Base-by-base conservation (phyloP, 495 filamentous ascomycete species). In the Thermochaetoides thermophila region DNA sequence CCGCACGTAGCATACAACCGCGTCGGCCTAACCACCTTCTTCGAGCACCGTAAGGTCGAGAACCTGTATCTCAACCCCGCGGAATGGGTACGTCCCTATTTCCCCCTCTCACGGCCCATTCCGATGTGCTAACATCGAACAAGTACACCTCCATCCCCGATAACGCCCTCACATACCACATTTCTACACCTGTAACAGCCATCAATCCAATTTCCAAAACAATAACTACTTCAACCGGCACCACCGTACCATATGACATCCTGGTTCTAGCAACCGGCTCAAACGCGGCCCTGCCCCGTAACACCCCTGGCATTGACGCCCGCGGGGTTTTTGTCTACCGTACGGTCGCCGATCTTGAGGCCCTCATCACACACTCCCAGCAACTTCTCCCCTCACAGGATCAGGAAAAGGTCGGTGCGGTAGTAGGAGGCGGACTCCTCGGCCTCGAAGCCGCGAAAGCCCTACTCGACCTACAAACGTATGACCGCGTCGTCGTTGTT, bases 391-490 rank as follows among this genome's bases (percentile, higher is more conserved):
- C n/a, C n/a, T n/a, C n/a, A n/a, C 55, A 3, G 68, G 74, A 29
- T 81, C 74, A 39, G 84, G 81, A 17, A 66, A 11, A 71, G 12
- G 69, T 66, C 3, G 87, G 80, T 1, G 74, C 73, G 2, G 83
- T 89, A 1, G 84, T 96, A 9, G 87, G 87, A n/a, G 87, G 87
- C 21, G 87, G 87, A 1, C 47, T 96, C 17, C 61, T 96, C 0
- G 87, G 87, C 0, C 69, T 96, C 0, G 87, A 96, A 64, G 87
- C 87, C 17, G 87, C 87, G 21, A 92, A 94, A 45, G 87, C 87
- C 0, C 82, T 96, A 82, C 81, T 86, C 58, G 87, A 94, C 49
- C 57, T 96, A 11, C 61, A 80, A 44, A 73, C 74, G 22, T 94
- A 81, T 50, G 67, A 64, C 0, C 72, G 72, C 26, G 84, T 96